Evolutionary conservation across 176 grass and related monocot genomes (phyloP).

Genomic region (Tuctoria greenei): DNA sequence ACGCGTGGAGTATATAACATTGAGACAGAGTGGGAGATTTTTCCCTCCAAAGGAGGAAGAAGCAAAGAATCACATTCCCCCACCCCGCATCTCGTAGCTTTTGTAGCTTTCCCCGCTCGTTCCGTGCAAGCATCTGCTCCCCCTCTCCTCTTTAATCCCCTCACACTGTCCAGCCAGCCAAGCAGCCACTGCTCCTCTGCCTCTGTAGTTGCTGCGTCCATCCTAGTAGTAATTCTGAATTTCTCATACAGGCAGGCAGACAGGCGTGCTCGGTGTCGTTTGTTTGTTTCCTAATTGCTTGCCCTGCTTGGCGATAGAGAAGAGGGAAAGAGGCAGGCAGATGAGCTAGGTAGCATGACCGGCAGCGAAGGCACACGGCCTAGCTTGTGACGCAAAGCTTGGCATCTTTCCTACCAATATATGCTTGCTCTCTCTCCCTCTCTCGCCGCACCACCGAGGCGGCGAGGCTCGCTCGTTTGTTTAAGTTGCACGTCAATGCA

Average conservation of each 20-base stretch:
- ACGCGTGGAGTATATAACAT: too few species aligned
- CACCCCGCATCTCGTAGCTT: not conserved
- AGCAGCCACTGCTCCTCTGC: not conserved
- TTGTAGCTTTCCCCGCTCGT: slow-evolving; percentile 46
- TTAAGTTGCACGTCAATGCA: slow-evolving; percentile 20
- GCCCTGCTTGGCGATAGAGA: not conserved
- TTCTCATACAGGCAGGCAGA: not conserved
- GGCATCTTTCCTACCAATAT: slow-evolving; percentile 42
- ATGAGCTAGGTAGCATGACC: not conserved
- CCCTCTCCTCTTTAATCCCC: slow-evolving; percentile 19
- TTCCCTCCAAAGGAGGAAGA: slow-evolving; percentile 60
- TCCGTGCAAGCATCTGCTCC: slow-evolving; percentile 68
- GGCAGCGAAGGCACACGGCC: not conserved
- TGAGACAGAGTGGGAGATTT: not conserved
- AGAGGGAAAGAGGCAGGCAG: not conserved
- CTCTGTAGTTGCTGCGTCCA: not conserved
- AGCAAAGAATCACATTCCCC: slow-evolving; percentile 76
- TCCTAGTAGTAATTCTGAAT: not conserved
- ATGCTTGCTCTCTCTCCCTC: too few species aligned
- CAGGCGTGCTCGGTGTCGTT: not conserved
- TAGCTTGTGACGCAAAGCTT: slow-evolving; percentile 40
- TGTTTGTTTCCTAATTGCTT: slow-evolving; percentile 28
- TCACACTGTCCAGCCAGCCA: not conserved
- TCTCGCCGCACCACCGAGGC: not conserved
- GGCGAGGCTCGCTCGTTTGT: not conserved